These are phyloP conservation scores for Fusarium sp. DNA, from an alignment of 2,329 filamentous ascomycete genomes.

Conservation along the genomic window DNA sequence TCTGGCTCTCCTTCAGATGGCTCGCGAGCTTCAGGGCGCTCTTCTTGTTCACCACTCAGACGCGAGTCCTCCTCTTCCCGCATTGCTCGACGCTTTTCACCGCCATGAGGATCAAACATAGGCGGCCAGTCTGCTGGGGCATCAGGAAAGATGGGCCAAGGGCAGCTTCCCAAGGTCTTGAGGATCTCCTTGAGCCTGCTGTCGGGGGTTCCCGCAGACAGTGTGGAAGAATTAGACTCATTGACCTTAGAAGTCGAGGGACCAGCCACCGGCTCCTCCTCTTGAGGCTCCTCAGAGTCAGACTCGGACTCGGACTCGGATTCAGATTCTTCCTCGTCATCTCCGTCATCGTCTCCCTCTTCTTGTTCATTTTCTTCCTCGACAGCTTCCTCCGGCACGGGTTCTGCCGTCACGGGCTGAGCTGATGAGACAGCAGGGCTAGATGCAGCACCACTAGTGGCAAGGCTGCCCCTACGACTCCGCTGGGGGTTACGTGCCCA, in stretches of 20 bases:
- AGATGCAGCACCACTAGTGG: constrained; percentile 83
- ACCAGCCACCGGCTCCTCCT: constrained; percentile 48
- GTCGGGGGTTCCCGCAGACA: constrained; percentile 34
- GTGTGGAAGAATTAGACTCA: constrained; percentile 32
- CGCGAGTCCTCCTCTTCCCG: constrained; percentile 76
- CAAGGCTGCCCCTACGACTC: constrained; percentile 80
- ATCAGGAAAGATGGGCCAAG: constrained; percentile 46
- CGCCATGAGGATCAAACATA: constrained; percentile 85
- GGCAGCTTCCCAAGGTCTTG: constrained; percentile 55
- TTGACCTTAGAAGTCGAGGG: constrained; percentile 41
- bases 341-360: constrained; percentile 1
- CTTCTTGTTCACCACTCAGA: constrained; percentile 62
- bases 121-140: constrained; percentile 65
- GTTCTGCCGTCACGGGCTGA: constrained; percentile 66
- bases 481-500: constrained; percentile 83
- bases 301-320: constrained; percentile 1
- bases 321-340: not conserved
- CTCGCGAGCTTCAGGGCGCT: constrained; percentile 60
- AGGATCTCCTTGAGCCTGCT: constrained; percentile 54
- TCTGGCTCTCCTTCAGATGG: constrained; percentile 80
- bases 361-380: constrained; percentile 49
- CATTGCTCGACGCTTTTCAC: constrained; percentile 82
- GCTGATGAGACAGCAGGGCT: constrained; percentile 81
- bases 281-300: constrained; percentile 39
- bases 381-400: constrained; percentile 59